Percentiles rank a stretch among this genome's conserved stretches.
Evolutionary conservation across 2,329 filamentous ascomycete genomes (phyloP).

Genomic region (Penicillium glabrum): DNA sequence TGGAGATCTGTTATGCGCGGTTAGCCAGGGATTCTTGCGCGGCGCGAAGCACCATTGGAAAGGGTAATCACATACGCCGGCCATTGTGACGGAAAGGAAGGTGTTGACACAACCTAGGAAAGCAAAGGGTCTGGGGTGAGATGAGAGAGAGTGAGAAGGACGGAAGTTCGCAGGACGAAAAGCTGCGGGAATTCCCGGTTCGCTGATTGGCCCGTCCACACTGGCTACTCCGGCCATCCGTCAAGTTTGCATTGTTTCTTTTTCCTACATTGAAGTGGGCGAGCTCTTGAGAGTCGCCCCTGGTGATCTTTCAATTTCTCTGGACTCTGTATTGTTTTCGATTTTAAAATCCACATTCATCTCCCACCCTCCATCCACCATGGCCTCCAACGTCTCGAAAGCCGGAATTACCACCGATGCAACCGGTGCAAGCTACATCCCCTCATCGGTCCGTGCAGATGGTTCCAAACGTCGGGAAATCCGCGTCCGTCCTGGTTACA

Average conservation of each 20-base stretch:
- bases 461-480: constrained; percentile 93
- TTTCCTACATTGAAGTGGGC: background rate
- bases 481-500: constrained; percentile 88
- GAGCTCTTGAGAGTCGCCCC: background rate
- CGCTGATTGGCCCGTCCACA: constrained; percentile 36
- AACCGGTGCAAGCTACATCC: constrained; percentile 84
- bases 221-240: constrained; percentile 27
- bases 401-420: constrained; percentile 75
- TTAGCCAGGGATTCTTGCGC: constrained; percentile 20
- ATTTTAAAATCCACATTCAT: background rate
- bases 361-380: constrained; percentile 1
- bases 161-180: constrained; percentile 31
- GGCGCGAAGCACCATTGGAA: constrained; percentile 33
- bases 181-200: constrained; percentile 40
- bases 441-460: constrained; percentile 80
- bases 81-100: constrained; percentile 52
- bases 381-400: constrained; percentile 18
- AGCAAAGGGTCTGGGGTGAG: background rate
- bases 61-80: constrained; percentile 36
- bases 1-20: constrained; percentile 46
- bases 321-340: background rate
- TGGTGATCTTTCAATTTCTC: background rate
- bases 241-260: background rate
- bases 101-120: constrained; percentile 15
- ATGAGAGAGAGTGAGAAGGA: constrained; percentile 23